phyloP scores from a whole-genome alignment of 345 rosid genomes.

The Brassica incana region DNA sequence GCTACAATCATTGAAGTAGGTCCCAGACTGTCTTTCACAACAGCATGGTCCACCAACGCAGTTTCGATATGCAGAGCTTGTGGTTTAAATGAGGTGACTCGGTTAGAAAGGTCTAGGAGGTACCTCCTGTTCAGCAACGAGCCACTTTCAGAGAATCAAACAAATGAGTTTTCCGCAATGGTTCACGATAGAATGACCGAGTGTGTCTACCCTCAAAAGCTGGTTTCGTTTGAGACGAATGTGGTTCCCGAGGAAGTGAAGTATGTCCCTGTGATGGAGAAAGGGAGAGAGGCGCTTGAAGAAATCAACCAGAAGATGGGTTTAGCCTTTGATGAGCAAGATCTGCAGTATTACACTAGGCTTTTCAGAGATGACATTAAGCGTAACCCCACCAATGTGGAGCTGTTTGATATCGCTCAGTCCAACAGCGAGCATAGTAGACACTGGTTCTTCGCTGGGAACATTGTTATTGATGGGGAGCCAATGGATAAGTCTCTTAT shows the following conservation, averaged over 20 bases:
- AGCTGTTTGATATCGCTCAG: constrained; percentile 91
- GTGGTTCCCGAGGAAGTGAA: constrained; percentile 72
- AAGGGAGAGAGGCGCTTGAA: constrained; percentile 76
- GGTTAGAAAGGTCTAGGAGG: constrained; percentile 88
- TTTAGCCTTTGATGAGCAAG: constrained; percentile 92
- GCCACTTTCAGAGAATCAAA: constrained; percentile 52
- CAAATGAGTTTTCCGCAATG: constrained; percentile 67
- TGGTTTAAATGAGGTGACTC: constrained; percentile 71
- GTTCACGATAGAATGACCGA: constrained; percentile 96
- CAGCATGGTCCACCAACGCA: constrained; percentile 95
- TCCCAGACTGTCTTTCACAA: constrained; percentile 82
- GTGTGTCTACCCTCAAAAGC: constrained; percentile 61
- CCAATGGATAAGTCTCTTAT: constrained; percentile 78
- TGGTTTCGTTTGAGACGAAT: constrained; percentile 67
- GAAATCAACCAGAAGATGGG: constrained; percentile 94
- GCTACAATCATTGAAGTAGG: constrained; percentile 76
- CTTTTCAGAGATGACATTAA: constrained; percentile 73
- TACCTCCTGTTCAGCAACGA: constrained; percentile 67
- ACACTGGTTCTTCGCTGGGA: constrained; percentile 95
- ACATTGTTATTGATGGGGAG: constrained; percentile 81
- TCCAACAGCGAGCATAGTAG: constrained; percentile 95
- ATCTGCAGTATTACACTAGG: constrained; percentile 78
- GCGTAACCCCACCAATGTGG: constrained; percentile 84
- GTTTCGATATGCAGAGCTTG: constrained; percentile 81
- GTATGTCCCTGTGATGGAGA: constrained; percentile 80